phyloP scores from a whole-genome alignment of 257 asterid genomes.

The Gardenia jasminoides region DNA sequence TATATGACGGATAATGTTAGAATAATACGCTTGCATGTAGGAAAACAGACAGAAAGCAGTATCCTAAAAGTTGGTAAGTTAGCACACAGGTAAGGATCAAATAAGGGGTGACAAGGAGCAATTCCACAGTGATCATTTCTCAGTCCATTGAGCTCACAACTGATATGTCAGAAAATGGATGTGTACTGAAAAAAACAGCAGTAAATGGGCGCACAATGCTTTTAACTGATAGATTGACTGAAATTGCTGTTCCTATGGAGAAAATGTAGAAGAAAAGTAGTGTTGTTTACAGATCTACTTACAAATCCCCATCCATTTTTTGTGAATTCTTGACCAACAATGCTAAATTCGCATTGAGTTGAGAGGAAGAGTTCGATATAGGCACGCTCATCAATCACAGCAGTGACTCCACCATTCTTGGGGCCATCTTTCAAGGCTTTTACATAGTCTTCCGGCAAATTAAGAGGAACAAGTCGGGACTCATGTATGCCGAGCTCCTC shows the following conservation, averaged over 20 bases:
- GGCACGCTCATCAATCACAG: constrained; percentile 58
- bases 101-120: neutral
- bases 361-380: constrained; percentile 62
- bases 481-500: constrained; percentile 48
- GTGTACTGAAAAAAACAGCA: neutral
- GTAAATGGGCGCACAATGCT: neutral
- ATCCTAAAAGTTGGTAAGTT: neutral
- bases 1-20: neutral
- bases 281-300: constrained; percentile 23
- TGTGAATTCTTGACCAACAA: constrained; percentile 59
- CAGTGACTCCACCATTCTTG: constrained; percentile 52
- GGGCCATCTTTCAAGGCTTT: constrained; percentile 51
- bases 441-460: constrained; percentile 52
- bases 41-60: neutral
- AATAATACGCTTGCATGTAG: neutral
- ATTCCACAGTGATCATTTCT: neutral
- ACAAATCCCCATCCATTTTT: constrained; percentile 71
- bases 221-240: neutral
- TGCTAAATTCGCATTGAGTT: constrained; percentile 44
- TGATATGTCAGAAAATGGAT: neutral
- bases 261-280: neutral
- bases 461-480: constrained; percentile 55
- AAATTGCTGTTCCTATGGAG: neutral
- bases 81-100: neutral
- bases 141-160: neutral